These are phyloP conservation scores for Fusarium sp. DNA, from an alignment of 2,329 filamentous ascomycete species.

Conservation along the genomic window DNA sequence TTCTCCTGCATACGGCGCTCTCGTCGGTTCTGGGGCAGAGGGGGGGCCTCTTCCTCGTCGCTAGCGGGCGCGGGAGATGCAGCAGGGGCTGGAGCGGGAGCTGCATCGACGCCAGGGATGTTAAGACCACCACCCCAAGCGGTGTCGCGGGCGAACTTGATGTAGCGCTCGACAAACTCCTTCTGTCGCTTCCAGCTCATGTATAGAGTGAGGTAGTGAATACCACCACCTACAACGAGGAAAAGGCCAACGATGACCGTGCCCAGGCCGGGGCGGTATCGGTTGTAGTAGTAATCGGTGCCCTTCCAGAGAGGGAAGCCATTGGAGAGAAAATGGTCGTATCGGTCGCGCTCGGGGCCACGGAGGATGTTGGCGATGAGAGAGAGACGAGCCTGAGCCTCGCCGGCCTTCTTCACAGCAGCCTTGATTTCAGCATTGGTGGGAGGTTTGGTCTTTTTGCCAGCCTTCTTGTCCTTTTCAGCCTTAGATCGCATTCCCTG, in stretches of 20 bases:
- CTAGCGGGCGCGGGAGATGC: conserved; percentile 56
- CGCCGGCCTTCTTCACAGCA: conserved; percentile 81
- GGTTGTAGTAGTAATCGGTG: conserved; percentile 96
- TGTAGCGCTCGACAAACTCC: conserved; percentile 91
- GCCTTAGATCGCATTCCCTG: conserved; percentile 80
- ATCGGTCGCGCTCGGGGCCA: conserved; percentile 82
- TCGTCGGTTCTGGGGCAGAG: conserved; percentile 76
- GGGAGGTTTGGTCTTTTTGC: conserved; percentile 75
- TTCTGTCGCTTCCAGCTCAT: conserved; percentile 89
- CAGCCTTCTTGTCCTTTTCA: conserved; percentile 63
- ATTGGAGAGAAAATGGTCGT: conserved; percentile 92
- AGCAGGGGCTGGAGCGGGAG: conserved; percentile 54
- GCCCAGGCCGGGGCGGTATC: conserved; percentile 89
- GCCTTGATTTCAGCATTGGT: conserved; percentile 78
- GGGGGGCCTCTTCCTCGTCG: conserved; percentile 60
- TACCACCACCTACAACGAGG: conserved; percentile 81
- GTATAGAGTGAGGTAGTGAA: conserved; percentile 87
- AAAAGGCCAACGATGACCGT: conserved; percentile 85
- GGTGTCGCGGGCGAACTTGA: conserved; percentile 84
- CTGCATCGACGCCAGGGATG: conserved; percentile 72
- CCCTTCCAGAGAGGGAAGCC: conserved; percentile 98
- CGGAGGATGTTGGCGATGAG: conserved; percentile 88
- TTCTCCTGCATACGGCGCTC: conserved; percentile 90
- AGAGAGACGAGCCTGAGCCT: conserved; percentile 84
- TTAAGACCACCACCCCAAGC: conserved; percentile 88